These are phyloP conservation scores for Cylindricascospora bacillispora DNA, from an alignment of 1,139 yeast genomes.

Conservation along the genomic window DNA sequence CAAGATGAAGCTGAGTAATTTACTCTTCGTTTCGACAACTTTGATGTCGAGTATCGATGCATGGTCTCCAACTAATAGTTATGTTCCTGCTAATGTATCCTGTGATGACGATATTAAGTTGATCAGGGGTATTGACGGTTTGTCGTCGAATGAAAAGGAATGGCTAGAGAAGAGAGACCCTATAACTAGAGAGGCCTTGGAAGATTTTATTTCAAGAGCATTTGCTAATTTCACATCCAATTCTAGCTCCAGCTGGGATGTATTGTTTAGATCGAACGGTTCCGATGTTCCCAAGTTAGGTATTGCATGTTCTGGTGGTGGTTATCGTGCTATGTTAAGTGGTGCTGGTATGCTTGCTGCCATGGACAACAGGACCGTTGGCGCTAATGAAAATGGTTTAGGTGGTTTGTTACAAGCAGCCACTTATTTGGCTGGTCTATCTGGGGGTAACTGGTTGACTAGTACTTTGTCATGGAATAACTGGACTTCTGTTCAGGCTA, in stretches of 20 bases:
- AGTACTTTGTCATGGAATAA: conserved; percentile 73
- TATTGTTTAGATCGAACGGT: conserved; percentile 18
- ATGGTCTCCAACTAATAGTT: too few relatives aligned
- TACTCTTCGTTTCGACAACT: too few relatives aligned
- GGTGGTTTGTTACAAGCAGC: conserved; percentile 69
- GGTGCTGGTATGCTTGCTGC: conserved; percentile 82
- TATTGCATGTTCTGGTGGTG: conserved; percentile 80
- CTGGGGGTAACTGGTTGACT: conserved; percentile 30
- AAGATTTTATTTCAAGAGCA: conserved; percentile 43
- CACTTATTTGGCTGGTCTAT: conserved; percentile 59
- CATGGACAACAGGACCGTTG: conserved; percentile 56
- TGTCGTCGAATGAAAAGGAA: conserved; percentile 23
- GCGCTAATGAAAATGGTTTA: conserved; percentile 47
- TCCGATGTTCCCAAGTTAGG: conserved; percentile 33
- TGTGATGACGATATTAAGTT: conserved; percentile 14
- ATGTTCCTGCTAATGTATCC: conserved; percentile 45
- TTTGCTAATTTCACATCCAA: conserved; percentile 34
- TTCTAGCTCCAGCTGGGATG: conserved; percentile 25
- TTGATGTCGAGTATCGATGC: too few relatives aligned
- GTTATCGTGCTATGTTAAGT: conserved; percentile 75
- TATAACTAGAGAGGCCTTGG: conserved; percentile 41
- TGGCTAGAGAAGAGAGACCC: conserved; percentile 36
- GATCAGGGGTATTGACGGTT: conserved; percentile 29
- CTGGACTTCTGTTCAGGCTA: conserved; percentile 62
- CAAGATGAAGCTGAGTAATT: too few relatives aligned